Conservation (phyloP, 2,329 filamentous ascomycete species). For the Aureobasidium namibiae region DNA sequence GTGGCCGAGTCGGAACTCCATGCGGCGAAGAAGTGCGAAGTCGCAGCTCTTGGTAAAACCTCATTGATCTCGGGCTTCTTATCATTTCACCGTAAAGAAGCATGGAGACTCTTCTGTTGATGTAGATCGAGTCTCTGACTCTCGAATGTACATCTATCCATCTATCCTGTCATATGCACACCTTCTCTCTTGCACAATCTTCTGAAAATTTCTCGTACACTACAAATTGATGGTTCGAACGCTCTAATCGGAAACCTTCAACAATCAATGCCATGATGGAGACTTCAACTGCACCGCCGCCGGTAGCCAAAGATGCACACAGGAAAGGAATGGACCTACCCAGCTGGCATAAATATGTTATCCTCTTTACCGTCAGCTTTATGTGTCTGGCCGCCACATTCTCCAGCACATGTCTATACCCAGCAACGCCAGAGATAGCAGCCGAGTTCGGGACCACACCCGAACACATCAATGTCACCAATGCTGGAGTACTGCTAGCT, state of each 20-base stretch:
- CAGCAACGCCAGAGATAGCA: constrained; percentile 64
- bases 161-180: not conserved
- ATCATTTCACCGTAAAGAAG: not conserved
- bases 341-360: constrained; percentile 44
- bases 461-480: constrained; percentile 61
- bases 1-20: not conserved
- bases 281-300: not conserved
- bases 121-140: not conserved
- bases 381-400: constrained; percentile 66
- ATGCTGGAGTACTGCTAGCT: constrained; percentile 59
- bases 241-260: not conserved
- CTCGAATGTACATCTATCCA: not conserved
- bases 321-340: not conserved
- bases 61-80: not conserved
- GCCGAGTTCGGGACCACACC: constrained; percentile 54
- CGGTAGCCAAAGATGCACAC: not conserved
- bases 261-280: not conserved
- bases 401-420: constrained; percentile 61
- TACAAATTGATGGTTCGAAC: not conserved
- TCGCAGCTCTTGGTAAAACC: not conserved
- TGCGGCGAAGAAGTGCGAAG: not conserved
- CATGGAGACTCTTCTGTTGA: not conserved
- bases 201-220: not conserved
- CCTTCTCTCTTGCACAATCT: not conserved
- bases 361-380: constrained; percentile 60